phyloP scores from a whole-genome alignment of 305 asterid species.

The Solanum hybrid region DNA sequence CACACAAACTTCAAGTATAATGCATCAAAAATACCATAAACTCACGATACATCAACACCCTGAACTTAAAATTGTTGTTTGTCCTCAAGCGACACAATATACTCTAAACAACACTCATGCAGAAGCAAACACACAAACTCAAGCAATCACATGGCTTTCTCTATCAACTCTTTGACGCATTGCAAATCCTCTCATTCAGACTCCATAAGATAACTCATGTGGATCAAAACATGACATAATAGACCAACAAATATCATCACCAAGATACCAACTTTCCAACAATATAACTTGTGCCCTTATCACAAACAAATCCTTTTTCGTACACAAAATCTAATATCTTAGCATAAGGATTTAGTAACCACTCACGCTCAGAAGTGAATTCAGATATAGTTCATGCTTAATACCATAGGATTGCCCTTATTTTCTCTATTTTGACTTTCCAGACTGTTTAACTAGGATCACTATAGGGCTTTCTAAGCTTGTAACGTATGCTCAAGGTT shows the following conservation, averaged over 20 bases:
- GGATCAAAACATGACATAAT: not conserved
- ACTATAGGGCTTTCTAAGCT: not conserved
- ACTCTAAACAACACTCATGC: too few species aligned
- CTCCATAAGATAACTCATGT: not conserved
- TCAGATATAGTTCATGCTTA: not conserved
- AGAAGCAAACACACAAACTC: too few species aligned
- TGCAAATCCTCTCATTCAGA: too few species aligned
- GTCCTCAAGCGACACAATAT: too few species aligned
- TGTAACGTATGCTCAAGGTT: not conserved
- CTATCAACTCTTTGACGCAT: too few species aligned
- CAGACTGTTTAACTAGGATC: not conserved
- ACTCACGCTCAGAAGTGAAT: not conserved
- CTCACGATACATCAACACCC: not conserved
- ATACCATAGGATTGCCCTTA: not conserved
- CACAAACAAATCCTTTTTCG: not conserved
- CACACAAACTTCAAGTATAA: not conserved
- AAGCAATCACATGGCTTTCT: too few species aligned
- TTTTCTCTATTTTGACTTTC: not conserved
- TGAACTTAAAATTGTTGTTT: not conserved
- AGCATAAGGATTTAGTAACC: not conserved
- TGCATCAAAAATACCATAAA: not conserved
- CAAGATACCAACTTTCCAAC: not conserved
- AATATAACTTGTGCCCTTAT: not conserved
- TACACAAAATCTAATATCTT: not conserved
- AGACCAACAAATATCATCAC: not conserved